Base-by-base conservation (phyloP, 2,329 filamentous ascomycete genomes). In the Thielaviopsis ethacetica region DNA sequence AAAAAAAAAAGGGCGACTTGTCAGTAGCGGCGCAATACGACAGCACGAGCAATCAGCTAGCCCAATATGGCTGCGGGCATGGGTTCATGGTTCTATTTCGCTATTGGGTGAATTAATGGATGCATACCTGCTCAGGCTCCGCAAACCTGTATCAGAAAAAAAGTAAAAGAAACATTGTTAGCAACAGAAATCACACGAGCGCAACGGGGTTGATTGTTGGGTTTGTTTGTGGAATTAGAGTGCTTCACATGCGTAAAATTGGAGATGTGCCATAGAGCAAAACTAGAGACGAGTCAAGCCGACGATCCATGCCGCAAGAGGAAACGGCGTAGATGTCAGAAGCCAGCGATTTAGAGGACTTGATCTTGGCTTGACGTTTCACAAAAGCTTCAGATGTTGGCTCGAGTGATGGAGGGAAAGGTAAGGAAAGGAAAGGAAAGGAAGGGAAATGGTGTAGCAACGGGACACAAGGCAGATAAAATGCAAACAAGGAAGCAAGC, bases 51-150 rank as follows among this genome's bases (percentile, higher is more conserved):
- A 52, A 44, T n/a, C 13, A 44, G 7, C 38, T 44, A 44, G 38
- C 38, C 38, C 38, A 44, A 44, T 44, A 44, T 10, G 17, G 38
- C 38, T 44, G 38, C n/a, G 38, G 13, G 7, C 15, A 44, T 44
- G 13, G 13, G 38, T 17, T 44, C 38, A 2, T 44, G n/a, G 17
- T n/a, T 44, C 38, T 53, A 9, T 24, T 53, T 26, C 17, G 57
- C 21, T 53, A 38, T 27, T 54, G 26, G 27, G 41, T 24, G 50
- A 34, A 49, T 17, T 52, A 61, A 52, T 57, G 51, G 54, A 26
- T 55, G 49, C 71, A 63, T 75, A 85, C 83, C 72, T 81, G 76
- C 64, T 89, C 85, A 51, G 86, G 86, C 72, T 90, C 85, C 62
- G 85, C 85, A 69, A 89, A 86, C 66, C 83, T 86, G 66, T 64